Evolutionary conservation across 768 basidiomycete genomes (phyloP).

Genomic region (Lactarius akahatsu): DNA sequence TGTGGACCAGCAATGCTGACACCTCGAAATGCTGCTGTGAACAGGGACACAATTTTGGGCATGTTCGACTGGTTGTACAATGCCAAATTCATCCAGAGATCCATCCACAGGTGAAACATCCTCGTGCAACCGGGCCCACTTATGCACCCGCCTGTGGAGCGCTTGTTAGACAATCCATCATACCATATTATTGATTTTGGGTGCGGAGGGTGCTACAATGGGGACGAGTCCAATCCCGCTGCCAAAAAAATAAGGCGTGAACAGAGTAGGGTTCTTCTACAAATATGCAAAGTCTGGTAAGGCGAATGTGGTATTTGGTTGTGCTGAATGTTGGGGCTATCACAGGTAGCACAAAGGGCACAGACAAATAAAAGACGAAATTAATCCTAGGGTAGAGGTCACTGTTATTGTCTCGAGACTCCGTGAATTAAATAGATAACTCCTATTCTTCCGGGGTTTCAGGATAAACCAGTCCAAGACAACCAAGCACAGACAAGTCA

Average conservation of each 20-base stretch:
- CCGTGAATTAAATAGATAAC: too few relatives aligned
- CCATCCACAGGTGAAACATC: constrained; percentile 45
- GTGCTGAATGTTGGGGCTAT: too few relatives aligned
- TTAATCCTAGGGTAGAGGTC: too few relatives aligned
- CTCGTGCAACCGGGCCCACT: constrained; percentile 46
- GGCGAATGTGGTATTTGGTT: too few relatives aligned
- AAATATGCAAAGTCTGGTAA: too few relatives aligned
- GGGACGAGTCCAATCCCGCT: background rate
- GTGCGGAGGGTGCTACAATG: constrained; percentile 28
- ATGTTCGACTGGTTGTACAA: constrained; percentile 44
- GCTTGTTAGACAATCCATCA: constrained; percentile 35
- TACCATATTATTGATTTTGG: constrained; percentile 57
- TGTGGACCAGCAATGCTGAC: background rate
- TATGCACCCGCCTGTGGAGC: constrained; percentile 33
- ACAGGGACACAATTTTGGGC: constrained; percentile 34
- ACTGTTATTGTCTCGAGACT: too few relatives aligned
- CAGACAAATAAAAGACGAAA: too few relatives aligned
- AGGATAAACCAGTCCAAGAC: too few relatives aligned
- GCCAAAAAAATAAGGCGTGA: background rate
- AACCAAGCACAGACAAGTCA: too few relatives aligned
- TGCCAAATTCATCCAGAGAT: constrained; percentile 43
- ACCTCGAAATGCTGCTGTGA: background rate
- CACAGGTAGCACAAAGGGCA: too few relatives aligned
- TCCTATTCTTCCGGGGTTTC: too few relatives aligned
- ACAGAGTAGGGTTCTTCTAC: too few relatives aligned